phyloP scores from a whole-genome alignment of 225 moss, liverwort and hornwort genomes.

The Pleurozium schreberi region DNA sequence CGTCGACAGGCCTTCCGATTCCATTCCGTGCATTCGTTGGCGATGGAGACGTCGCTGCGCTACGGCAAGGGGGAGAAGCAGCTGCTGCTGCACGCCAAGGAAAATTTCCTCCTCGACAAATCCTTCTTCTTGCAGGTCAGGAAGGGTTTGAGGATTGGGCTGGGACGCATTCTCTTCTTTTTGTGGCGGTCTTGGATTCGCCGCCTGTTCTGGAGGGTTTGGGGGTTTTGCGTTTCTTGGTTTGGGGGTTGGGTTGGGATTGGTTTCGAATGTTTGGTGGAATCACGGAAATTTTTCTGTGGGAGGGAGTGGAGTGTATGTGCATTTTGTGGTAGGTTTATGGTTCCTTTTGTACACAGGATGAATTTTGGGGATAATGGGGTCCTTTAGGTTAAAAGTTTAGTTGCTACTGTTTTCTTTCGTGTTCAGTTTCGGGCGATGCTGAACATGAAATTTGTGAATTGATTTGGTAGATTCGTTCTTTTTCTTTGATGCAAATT shows the following conservation, averaged over 20 bases:
- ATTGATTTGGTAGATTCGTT: not conserved
- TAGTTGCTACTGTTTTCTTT: not conserved
- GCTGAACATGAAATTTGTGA: not conserved
- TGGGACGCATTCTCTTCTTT: too few species aligned
- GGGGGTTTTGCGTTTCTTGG: not conserved
- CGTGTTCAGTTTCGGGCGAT: not conserved
- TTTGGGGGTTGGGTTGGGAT: not conserved
- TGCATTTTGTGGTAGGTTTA: not conserved
- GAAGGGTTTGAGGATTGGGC: too few species aligned
- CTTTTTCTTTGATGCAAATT: not conserved
- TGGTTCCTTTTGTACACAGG: not conserved
- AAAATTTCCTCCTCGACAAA: slow-evolving; percentile 77
- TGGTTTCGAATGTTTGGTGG: not conserved
- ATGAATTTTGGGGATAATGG: not conserved
- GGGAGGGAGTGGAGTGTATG: not conserved
- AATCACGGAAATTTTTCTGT: not conserved
- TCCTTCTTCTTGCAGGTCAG: slow-evolving; percentile 70
- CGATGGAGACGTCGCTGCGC: slow-evolving; percentile 92
- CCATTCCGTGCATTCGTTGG: not conserved
- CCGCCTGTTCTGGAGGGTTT: not conserved
- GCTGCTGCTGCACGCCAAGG: slow-evolving; percentile 76
- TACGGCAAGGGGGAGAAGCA: slow-evolving; percentile 62
- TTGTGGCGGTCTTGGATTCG: not conserved
- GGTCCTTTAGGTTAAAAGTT: not conserved
- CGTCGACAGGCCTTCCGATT: not conserved